phyloP scores from a whole-genome alignment of 2,329 filamentous ascomycete species.

The Aspergillus neotritici region DNA sequence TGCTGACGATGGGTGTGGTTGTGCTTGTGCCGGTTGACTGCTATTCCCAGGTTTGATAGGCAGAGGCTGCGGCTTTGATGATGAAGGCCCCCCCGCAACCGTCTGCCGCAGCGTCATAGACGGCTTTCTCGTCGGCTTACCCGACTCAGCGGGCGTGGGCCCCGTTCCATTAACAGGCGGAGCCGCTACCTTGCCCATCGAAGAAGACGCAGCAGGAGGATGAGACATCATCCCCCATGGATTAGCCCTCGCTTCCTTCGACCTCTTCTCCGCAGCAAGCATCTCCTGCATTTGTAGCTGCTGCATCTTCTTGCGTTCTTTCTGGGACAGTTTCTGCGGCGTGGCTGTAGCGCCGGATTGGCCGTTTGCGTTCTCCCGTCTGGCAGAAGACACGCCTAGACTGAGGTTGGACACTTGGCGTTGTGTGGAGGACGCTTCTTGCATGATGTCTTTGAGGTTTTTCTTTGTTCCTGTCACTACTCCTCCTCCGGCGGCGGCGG shows the following conservation, averaged over 20 bases:
- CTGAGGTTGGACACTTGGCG: conserved; percentile 50
- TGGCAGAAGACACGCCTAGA: conserved; percentile 43
- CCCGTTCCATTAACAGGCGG: neutral
- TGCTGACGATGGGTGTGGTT: conserved; percentile 36
- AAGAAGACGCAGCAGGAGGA: conserved; percentile 31
- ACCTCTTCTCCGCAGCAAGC: conserved; percentile 27
- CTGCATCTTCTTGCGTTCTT: conserved; percentile 80
- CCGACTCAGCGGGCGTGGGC: conserved; percentile 6
- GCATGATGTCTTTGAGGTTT: conserved; percentile 73
- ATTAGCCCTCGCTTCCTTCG: conserved; percentile 33
- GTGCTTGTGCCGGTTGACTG: conserved; percentile 12
- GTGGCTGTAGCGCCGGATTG: conserved; percentile 30
- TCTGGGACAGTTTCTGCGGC: conserved; percentile 75
- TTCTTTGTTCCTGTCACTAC: conserved; percentile 58
- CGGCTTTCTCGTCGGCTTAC: conserved; percentile 34
- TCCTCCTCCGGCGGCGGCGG: no score
- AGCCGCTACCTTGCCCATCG: conserved; percentile 13
- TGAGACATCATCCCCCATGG: conserved; percentile 59
- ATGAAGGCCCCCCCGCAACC: conserved; percentile 45
- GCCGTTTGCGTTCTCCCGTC: conserved; percentile 39
- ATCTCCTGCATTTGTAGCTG: conserved; percentile 55
- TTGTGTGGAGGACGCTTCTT: conserved; percentile 45
- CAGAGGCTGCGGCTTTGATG: conserved; percentile 31
- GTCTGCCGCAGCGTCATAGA: conserved; percentile 59
- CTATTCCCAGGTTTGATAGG: conserved; percentile 41